These are phyloP conservation scores for Botryotinia convoluta DNA, from an alignment of 2,329 filamentous ascomycete species.

Conservation along the genomic window DNA sequence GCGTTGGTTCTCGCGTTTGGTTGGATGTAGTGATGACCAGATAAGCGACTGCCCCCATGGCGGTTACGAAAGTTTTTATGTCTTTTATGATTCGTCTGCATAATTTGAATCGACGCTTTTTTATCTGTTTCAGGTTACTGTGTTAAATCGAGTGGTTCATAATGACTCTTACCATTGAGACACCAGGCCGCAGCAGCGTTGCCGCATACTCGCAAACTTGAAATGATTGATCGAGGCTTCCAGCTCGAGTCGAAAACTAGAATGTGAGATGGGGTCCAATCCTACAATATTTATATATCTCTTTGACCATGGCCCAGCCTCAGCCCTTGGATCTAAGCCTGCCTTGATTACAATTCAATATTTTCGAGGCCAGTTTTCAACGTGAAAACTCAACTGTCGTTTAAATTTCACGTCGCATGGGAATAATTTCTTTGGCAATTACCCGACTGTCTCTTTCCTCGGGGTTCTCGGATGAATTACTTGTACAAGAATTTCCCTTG, in stretches of 20 bases:
- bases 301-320: slow-evolving; percentile 1
- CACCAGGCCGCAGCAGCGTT: slow-evolving; percentile 14
- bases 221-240: slow-evolving; percentile 2
- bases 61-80: slow-evolving; percentile 11
- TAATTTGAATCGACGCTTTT: slow-evolving; percentile 4
- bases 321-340: slow-evolving; percentile 10
- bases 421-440: neutral
- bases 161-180: slow-evolving; percentile 7
- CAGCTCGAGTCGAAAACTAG: slow-evolving; percentile 6
- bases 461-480: neutral
- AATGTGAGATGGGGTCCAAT: slow-evolving; percentile 20
- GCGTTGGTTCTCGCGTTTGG: slow-evolving; percentile 8
- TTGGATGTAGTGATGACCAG: slow-evolving; percentile 10
- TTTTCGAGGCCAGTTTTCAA: neutral
- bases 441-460: neutral
- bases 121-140: slow-evolving; percentile 9
- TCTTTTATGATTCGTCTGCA: slow-evolving; percentile 14
- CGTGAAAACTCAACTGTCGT: neutral
- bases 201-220: slow-evolving; percentile 10
- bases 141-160: slow-evolving; percentile 13
- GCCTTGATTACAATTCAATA: neutral
- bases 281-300: slow-evolving; percentile 19
- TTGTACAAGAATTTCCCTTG: neutral
- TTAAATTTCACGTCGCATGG: neutral
- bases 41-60: slow-evolving; percentile 20